A percentile compares a stretch with the other conserved stretches of the same genome.
phyloP scores from a whole-genome alignment of 2,329 filamentous ascomycete species.

The Hypomyces rosellus region DNA sequence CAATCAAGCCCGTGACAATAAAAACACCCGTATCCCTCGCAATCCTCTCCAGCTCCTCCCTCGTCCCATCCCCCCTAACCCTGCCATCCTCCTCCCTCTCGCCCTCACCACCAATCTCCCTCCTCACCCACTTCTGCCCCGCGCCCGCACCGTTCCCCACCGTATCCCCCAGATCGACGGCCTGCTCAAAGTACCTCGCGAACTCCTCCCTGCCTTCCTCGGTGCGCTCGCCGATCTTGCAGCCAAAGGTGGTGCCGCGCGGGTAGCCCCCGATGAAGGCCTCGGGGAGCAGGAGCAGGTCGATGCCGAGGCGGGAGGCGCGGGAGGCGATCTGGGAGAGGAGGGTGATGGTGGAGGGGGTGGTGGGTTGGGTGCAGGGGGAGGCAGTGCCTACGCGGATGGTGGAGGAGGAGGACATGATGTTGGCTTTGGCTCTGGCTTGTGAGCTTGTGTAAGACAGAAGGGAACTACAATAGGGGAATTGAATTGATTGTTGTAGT shows the following conservation, averaged over 20 bases:
- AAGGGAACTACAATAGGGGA: too few species aligned
- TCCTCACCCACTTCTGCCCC: slow-evolving; percentile 64
- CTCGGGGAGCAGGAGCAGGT: slow-evolving; percentile 84
- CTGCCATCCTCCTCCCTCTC: slow-evolving; percentile 12
- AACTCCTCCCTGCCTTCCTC: slow-evolving; percentile 73
- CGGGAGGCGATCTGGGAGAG: slow-evolving; percentile 56
- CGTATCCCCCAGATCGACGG: slow-evolving; percentile 80
- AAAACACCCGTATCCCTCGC: slow-evolving; percentile 76
- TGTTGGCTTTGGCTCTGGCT: neutral
- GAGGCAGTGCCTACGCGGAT: slow-evolving; percentile 53
- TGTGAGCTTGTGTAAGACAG: neutral
- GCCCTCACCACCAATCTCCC: slow-evolving; percentile 38
- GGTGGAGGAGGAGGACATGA: slow-evolving; percentile 9
- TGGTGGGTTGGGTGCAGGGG: slow-evolving; percentile 44
- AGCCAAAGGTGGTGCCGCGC: slow-evolving; percentile 71
- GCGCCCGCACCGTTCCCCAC: slow-evolving; percentile 55
- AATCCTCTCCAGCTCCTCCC: slow-evolving; percentile 72
- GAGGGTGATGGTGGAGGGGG: slow-evolving; percentile 55
- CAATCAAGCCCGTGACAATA: slow-evolving; percentile 71
- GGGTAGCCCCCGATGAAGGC: slow-evolving; percentile 91
- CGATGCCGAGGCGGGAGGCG: slow-evolving; percentile 50
- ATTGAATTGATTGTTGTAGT: too few species aligned
- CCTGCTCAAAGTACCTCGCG: slow-evolving; percentile 68
- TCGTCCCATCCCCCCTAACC: slow-evolving; percentile 51
- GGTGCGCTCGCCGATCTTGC: slow-evolving; percentile 62